Evolutionary conservation across 2,329 filamentous ascomycete species (phyloP).

Genomic region (Fusarium gaditjirri): DNA sequence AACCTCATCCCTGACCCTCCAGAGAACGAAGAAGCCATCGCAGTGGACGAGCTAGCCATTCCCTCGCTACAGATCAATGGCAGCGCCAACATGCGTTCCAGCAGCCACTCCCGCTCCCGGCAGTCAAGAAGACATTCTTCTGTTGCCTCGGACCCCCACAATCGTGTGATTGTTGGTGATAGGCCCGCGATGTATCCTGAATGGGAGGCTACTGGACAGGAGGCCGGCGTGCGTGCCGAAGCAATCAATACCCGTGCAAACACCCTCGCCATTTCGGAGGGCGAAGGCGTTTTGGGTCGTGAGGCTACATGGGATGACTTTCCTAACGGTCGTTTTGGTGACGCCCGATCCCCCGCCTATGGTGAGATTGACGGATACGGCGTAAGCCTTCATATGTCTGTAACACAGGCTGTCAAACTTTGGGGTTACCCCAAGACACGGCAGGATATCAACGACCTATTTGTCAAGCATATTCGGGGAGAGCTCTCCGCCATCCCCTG

Average conservation of each 20-base stretch:
- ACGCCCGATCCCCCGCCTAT: constrained; percentile 91
- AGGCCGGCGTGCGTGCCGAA: constrained; percentile 80
- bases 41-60: constrained; percentile 54
- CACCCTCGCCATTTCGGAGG: constrained; percentile 92
- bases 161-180: constrained; percentile 84
- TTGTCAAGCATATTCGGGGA: constrained; percentile 83
- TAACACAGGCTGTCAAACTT: constrained; percentile 81
- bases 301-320: constrained; percentile 99
- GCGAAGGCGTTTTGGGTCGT: constrained; percentile 86
- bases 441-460: constrained; percentile 81
- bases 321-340: constrained; percentile 95
- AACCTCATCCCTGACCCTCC: constrained; percentile 78
- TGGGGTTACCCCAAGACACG: constrained; percentile 82
- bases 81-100: constrained; percentile 46
- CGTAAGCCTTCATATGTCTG: constrained; percentile 90
- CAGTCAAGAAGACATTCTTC: constrained; percentile 75
- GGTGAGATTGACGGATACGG: constrained; percentile 99
- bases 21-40: constrained; percentile 63
- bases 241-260: constrained; percentile 82
- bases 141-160: constrained; percentile 85
- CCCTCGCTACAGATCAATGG: constrained; percentile 62
- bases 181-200: constrained; percentile 67
- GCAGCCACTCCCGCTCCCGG: constrained; percentile 49
- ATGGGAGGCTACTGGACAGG: constrained; percentile 78
- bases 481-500: constrained; percentile 86